These are phyloP conservation scores for Pyrenophora teres DNA, from an alignment of 2,329 filamentous ascomycete species.

Conservation along the genomic window DNA sequence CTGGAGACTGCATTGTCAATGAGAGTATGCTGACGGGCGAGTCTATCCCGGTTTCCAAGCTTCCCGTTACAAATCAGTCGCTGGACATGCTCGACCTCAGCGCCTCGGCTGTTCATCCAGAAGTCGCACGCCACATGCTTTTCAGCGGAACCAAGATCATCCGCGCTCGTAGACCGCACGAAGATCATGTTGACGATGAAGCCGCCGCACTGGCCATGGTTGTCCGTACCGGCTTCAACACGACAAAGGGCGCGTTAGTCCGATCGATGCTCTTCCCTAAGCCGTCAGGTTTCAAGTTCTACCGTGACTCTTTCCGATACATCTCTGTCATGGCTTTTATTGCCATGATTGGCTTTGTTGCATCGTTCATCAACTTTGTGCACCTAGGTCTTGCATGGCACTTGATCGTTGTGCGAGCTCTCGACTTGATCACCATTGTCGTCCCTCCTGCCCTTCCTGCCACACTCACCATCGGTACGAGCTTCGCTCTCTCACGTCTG, in stretches of 20 bases:
- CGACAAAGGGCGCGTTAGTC: slow-evolving; percentile 92
- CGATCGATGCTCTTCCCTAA: slow-evolving; percentile 99
- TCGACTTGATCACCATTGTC: slow-evolving; percentile 96
- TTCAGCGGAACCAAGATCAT: slow-evolving; percentile 97
- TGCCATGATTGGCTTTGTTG: slow-evolving; percentile 83
- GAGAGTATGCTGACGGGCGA: slow-evolving; percentile 99
- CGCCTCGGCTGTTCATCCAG: slow-evolving; percentile 80
- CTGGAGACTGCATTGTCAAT: slow-evolving; percentile 97
- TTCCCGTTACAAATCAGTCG: slow-evolving; percentile 79
- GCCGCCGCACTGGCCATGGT: slow-evolving; percentile 91
- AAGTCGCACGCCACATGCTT: slow-evolving; percentile 84
- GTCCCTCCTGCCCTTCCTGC: slow-evolving; percentile 94
- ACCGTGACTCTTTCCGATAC: slow-evolving; percentile 95
- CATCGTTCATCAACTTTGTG: slow-evolving; percentile 92
- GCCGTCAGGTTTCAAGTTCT: slow-evolving; percentile 97
- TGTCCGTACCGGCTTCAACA: slow-evolving; percentile 93
- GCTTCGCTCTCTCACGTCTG: slow-evolving; percentile 85
- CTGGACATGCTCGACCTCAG: slow-evolving; percentile 76
- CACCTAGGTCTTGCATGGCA: slow-evolving; percentile 83
- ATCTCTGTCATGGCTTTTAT: slow-evolving; percentile 94
- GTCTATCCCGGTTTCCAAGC: slow-evolving; percentile 94
- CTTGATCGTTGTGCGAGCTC: slow-evolving; percentile 85
- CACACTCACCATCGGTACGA: slow-evolving; percentile 93
- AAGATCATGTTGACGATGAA: slow-evolving; percentile 82
- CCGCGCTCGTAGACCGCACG: slow-evolving; percentile 83